Evolutionary conservation across 352 stramenopile species (phyloP).

Genomic region (Vaucheria bursata): DNA sequence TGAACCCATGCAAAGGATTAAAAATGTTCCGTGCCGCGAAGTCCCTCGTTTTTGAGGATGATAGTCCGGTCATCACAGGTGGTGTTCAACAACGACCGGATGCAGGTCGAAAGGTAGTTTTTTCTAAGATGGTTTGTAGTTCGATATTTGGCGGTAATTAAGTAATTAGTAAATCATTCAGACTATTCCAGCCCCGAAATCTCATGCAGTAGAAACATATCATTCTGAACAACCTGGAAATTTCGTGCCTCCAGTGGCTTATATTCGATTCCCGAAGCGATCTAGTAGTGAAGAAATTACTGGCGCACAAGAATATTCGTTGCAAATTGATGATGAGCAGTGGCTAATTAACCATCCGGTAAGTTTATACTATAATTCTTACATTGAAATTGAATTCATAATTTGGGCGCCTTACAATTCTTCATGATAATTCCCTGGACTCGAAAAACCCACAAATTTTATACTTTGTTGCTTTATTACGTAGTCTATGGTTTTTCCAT

Average conservation of each 20-base stretch:
- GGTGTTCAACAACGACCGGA: too few relatives aligned
- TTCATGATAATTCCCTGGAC: constrained; percentile 46
- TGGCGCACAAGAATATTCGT: constrained; percentile 20
- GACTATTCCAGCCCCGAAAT: not conserved
- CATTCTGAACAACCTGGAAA: not conserved
- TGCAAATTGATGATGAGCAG: constrained; percentile 68
- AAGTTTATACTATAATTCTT: too few relatives aligned
- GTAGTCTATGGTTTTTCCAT: too few relatives aligned
- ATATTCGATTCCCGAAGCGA: constrained; percentile 60
- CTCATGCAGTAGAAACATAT: not conserved
- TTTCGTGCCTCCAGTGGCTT: constrained; percentile 30
- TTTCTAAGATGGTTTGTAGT: too few relatives aligned
- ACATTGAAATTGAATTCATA: too few relatives aligned
- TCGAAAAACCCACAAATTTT: constrained; percentile 64
- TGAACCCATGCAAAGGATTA: too few relatives aligned
- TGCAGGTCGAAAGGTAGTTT: too few relatives aligned
- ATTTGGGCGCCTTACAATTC: constrained; percentile 69
- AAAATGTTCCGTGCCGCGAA: too few relatives aligned
- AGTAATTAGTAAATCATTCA: not conserved
- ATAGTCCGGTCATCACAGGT: too few relatives aligned
- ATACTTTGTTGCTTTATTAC: too few relatives aligned
- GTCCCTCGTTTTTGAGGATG: too few relatives aligned
- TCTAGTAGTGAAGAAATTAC: constrained; percentile 50
- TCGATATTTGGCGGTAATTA: too few relatives aligned
- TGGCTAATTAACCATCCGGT: constrained; percentile 68